A percentile compares a stretch with the other conserved stretches of the same genome.
These are phyloP conservation scores for Dryas alaskensis DNA, from an alignment of 306 rosid species.

Conservation along the genomic window DNA sequence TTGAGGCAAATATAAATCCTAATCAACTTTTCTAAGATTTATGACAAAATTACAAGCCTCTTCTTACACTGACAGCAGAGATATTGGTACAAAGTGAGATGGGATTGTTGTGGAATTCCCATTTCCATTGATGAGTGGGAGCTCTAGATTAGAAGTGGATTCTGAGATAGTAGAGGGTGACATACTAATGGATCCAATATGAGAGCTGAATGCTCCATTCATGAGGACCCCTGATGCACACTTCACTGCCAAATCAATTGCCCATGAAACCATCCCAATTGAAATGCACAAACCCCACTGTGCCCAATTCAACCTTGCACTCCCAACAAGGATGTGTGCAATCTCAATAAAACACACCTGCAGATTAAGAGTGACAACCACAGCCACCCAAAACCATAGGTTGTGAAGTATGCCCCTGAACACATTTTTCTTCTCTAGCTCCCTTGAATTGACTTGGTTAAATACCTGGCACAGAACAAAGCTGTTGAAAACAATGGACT, in stretches of 20 bases:
- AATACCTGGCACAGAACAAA: conserved; percentile 29
- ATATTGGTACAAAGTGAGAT: not conserved
- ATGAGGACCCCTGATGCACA: not conserved
- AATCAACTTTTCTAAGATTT: not conserved
- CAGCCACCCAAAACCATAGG: conserved; percentile 19
- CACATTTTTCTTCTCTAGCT: conserved; percentile 5
- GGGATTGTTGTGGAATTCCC: not conserved
- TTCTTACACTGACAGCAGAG: not conserved
- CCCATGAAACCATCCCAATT: conserved; percentile 3
- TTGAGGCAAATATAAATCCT: not conserved
- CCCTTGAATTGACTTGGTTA: conserved; percentile 22
- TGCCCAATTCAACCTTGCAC: conserved; percentile 12
- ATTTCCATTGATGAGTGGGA: conserved; percentile 1
- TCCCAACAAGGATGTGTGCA: not conserved
- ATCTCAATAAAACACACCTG: conserved; percentile 13
- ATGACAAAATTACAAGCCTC: no score
- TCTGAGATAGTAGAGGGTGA: not conserved
- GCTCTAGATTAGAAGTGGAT: not conserved
- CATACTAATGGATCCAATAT: not conserved
- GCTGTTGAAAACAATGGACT: conserved; percentile 18
- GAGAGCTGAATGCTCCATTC: not conserved
- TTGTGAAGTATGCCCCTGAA: not conserved
- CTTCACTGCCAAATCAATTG: conserved; percentile 10
- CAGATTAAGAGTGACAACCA: not conserved
- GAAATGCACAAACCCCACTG: conserved; percentile 16